Evolutionary conservation across 768 basidiomycete species (phyloP), one percentile per base, ranked within the genome.

Genomic region (Lactifluus subvellereus): DNA sequence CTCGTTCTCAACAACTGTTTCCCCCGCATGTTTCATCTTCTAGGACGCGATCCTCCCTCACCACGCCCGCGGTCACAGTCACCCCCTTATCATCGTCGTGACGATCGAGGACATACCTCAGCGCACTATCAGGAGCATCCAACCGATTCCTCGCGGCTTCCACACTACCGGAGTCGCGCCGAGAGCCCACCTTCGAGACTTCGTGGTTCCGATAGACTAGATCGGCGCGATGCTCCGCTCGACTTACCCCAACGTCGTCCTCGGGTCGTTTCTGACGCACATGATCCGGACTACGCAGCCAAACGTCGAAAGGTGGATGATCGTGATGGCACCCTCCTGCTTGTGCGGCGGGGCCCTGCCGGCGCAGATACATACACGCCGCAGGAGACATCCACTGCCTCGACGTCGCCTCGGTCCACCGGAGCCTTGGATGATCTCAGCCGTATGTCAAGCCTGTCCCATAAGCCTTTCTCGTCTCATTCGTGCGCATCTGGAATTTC

Each of bases 41-140:
- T 68, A 68, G 67, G 67, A 66, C 67, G 65, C 61, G 66, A 66
- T 47, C 60, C 61, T 20, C 61, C 61, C 45, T 66, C 67, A 27
- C 64, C 66, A 8, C 66, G 56, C 59, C 57, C 47, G 52, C 43
- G 52, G 40, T 55, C 61, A 45, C 65, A 57, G 55, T 59, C 66
- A 52, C 58, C 66, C n/a, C 38, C 60, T 32, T 58, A 59, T 43
- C 53, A 56, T 47, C 59, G 54, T 54, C 66, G 59, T 40, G 45
- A 51, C 57, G 60, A 57, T 42, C 60, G 57, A 61, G 64, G 62
- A 49, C 52, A 60, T 30, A 61, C 54, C 33, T 57, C 58, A 22
- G 54, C 60, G 47, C 62, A 58, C 14, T 53, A 67, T 40, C 60
- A 43, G 65, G 64, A 64, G 47, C 51, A 40, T 8, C 55, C 57